Percentiles rank a stretch among this genome's conserved stretches.
These are phyloP conservation scores for Neospora caninum DNA, from an alignment of 169 alveolate genomes.

Conservation along the genomic window DNA sequence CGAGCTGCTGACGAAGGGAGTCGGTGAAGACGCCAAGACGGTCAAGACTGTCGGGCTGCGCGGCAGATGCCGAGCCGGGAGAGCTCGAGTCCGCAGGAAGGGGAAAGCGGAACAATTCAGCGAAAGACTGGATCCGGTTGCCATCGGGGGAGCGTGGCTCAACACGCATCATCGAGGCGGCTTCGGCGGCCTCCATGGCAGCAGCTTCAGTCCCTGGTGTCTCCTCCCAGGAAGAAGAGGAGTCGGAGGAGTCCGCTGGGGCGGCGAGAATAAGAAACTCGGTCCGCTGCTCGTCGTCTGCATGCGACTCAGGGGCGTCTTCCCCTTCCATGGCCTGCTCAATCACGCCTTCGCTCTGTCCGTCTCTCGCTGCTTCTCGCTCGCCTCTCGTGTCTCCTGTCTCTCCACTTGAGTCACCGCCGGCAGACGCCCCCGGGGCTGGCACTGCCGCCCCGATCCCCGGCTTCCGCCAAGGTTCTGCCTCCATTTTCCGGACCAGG, in stretches of 20 bases:
- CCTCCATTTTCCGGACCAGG: neutral
- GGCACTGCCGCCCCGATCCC: no score
- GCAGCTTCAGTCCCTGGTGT: neutral
- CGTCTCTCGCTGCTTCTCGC: no score
- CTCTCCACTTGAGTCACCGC: neutral
- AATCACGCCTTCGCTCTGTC: no score
- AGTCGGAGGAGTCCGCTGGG: neutral
- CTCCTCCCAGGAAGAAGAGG: neutral
- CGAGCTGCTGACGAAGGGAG: neutral
- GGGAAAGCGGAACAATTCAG: neutral
- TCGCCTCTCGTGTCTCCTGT: neutral
- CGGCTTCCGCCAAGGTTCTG: no score
- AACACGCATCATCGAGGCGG: neutral
- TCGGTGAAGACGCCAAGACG: neutral
- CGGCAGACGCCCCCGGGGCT: no score
- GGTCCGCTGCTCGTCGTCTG: neutral
- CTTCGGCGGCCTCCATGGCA: neutral
- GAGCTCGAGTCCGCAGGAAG: neutral
- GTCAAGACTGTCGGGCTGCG: neutral
- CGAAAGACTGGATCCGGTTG: neutral
- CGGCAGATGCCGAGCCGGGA: neutral
- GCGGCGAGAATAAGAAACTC: neutral
- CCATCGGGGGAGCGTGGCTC: neutral
- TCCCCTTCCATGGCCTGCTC: no score
- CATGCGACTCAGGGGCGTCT: no score